phyloP scores from a whole-genome alignment of 1,139 yeast genomes.

The Hansenula anomala region DNA sequence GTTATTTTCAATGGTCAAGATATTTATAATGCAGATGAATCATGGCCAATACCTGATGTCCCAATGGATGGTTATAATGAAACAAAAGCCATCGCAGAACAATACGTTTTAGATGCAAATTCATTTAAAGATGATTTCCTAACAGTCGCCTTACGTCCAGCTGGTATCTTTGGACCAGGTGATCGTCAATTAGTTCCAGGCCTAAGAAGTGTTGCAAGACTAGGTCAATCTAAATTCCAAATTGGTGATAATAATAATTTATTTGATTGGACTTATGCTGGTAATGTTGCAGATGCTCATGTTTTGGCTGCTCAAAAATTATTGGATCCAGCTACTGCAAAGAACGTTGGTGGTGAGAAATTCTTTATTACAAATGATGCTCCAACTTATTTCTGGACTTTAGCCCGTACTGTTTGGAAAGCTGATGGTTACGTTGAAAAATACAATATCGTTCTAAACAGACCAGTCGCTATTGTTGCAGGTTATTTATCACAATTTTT shows the following conservation, averaged over 20 bases:
- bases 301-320: slow-evolving; percentile 83
- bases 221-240: slow-evolving; percentile 89
- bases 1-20: slow-evolving; percentile 94
- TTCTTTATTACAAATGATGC: slow-evolving; percentile 91
- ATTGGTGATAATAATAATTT: slow-evolving; percentile 90
- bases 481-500: slow-evolving; percentile 79
- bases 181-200: slow-evolving; percentile 97
- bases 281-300: slow-evolving; percentile 98
- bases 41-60: slow-evolving; percentile 85
- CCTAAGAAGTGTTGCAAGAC: slow-evolving; percentile 71
- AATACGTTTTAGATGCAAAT: slow-evolving; percentile 69
- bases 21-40: slow-evolving; percentile 85
- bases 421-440: slow-evolving; percentile 84
- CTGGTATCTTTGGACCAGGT: slow-evolving; percentile 98
- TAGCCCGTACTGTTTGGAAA: slow-evolving; percentile 96
- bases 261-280: slow-evolving; percentile 97
- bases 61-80: slow-evolving; percentile 98
- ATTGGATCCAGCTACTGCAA: slow-evolving; percentile 37
- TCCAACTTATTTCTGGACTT: slow-evolving; percentile 95
- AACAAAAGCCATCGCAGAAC: slow-evolving; percentile 91
- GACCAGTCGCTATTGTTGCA: slow-evolving; percentile 69
- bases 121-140: slow-evolving; percentile 45
- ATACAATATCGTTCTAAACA: slow-evolving; percentile 61
- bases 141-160: slow-evolving; percentile 90
- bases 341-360: slow-evolving; percentile 70